Percentiles rank a stretch among this genome's conserved stretches.
Evolutionary conservation across 202 grass and related monocot species (phyloP).

Genomic region (Schoenoplectus tabernaemontani): DNA sequence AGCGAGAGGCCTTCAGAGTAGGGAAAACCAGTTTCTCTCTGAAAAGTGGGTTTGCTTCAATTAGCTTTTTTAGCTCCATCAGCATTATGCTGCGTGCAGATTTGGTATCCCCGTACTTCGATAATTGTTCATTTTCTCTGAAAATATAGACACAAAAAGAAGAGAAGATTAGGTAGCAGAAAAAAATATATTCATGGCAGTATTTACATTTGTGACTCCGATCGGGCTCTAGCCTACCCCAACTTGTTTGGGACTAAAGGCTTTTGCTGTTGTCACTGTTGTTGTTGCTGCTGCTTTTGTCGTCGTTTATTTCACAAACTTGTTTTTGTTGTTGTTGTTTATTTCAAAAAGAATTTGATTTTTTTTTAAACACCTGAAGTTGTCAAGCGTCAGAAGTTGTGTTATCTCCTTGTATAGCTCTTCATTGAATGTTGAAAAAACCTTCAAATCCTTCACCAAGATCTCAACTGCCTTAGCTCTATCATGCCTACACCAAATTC

Average conservation of each 20-base stretch:
- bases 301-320: too few species aligned
- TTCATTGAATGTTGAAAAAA: constrained; percentile 97
- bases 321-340: too few species aligned
- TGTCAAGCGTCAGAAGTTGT: constrained; percentile 93
- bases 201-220: too few species aligned
- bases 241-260: too few species aligned
- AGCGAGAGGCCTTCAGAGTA: constrained; percentile 73
- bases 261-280: too few species aligned
- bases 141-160: constrained; percentile 8
- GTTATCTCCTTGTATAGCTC: constrained; percentile 99
- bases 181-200: too few species aligned
- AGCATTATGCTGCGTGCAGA: constrained; percentile 91
- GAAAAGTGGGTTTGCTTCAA: constrained; percentile 97
- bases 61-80: constrained; percentile 93
- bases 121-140: constrained; percentile 98
- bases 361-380: constrained; percentile 60
- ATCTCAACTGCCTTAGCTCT: constrained; percentile 92
- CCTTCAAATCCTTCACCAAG: constrained; percentile 96
- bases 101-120: constrained; percentile 94
- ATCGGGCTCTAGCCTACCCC: too few species aligned
- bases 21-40: constrained; percentile 87
- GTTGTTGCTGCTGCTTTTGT: too few species aligned
- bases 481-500: constrained; percentile 62
- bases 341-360: neutral
- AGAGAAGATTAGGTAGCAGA: neutral